Evolutionary conservation across 2,329 filamentous ascomycete genomes (phyloP).

Genomic region (Sarocladiaceae sp.): DNA sequence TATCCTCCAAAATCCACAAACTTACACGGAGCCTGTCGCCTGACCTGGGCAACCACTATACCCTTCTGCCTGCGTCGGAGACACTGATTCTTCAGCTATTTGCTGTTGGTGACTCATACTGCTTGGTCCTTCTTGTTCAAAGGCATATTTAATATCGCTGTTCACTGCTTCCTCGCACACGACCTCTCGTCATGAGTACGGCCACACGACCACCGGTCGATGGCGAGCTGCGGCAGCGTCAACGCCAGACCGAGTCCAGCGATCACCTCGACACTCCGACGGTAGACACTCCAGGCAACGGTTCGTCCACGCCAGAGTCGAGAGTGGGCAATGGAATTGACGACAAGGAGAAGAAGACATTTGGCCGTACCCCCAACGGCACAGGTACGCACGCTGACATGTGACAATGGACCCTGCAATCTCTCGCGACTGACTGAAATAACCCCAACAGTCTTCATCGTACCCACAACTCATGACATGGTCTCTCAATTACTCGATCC

Average conservation of each 20-base stretch:
- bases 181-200: slow-evolving; percentile 2
- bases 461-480: slow-evolving; percentile 97
- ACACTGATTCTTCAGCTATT: too few species aligned
- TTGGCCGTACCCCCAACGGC: slow-evolving; percentile 84
- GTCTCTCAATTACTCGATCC: slow-evolving; percentile 94
- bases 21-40: too few species aligned
- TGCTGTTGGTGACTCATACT: too few species aligned
- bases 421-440: background rate
- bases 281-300: slow-evolving; percentile 12
- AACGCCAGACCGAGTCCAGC: background rate
- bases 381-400: slow-evolving; percentile 58
- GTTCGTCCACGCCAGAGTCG: slow-evolving; percentile 10
- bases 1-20: too few species aligned
- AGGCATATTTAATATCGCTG: too few species aligned
- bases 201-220: background rate
- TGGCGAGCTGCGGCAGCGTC: slow-evolving; percentile 13
- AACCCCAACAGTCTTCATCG: slow-evolving; percentile 69
- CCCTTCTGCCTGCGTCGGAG: too few species aligned
- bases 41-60: too few species aligned
- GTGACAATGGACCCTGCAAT: background rate
- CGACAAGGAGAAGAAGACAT: slow-evolving; percentile 61
- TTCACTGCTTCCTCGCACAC: too few species aligned
- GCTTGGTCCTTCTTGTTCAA: too few species aligned
- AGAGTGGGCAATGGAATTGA: slow-evolving; percentile 11
- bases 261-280: background rate